These are phyloP conservation scores for Eimeria praecox DNA, from an alignment of 169 alveolate genomes.

Conservation along the genomic window DNA sequence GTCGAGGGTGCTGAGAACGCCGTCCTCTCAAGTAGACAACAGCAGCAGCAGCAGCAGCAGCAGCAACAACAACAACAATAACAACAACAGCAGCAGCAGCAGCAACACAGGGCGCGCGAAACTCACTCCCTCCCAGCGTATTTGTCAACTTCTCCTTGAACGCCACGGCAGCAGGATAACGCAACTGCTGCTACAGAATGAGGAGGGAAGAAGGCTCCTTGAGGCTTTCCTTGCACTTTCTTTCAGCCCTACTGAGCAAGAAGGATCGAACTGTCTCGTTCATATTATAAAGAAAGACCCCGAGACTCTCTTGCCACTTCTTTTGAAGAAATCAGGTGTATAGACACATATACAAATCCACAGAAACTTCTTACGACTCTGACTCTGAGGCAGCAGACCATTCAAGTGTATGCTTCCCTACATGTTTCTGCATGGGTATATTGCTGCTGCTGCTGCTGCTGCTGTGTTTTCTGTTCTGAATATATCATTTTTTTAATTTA, in stretches of 20 bases:
- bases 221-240: neutral
- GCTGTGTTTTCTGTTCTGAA: neutral
- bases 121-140: neutral
- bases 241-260: neutral
- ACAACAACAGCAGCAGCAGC: constrained; percentile 43
- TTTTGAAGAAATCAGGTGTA: neutral
- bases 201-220: constrained; percentile 8
- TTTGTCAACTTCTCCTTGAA: constrained; percentile 40
- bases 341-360: too few species aligned
- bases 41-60: constrained; percentile 23
- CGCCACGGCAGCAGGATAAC: constrained; percentile 14
- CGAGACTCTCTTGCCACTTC: neutral
- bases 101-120: neutral
- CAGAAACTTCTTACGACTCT: too few species aligned
- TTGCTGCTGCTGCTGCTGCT: neutral
- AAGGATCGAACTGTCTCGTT: neutral
- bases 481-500: too few species aligned
- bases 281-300: constrained; percentile 14
- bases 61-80: constrained; percentile 50
- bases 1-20: neutral
- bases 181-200: constrained; percentile 23
- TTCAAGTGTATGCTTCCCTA: too few species aligned
- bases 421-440: neutral
- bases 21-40: neutral
- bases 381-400: too few species aligned